phyloP scores from a whole-genome alignment of 129 eudicot species.

The Ambrosia trifida region DNA sequence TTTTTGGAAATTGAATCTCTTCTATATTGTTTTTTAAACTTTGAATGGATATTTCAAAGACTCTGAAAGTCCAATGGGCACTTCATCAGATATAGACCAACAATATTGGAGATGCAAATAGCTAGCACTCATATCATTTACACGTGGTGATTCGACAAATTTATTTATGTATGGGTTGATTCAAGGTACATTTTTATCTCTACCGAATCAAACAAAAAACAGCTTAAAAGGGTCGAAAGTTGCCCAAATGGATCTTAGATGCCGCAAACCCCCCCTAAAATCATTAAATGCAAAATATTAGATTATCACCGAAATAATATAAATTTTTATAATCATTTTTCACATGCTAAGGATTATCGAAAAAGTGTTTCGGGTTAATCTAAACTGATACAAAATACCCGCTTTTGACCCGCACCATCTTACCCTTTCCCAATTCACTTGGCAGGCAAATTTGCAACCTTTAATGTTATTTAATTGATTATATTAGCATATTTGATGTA shows the following conservation, averaged over 20 bases:
- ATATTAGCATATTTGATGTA: constrained; percentile 23
- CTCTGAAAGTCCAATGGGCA: not conserved
- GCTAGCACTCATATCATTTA: not conserved
- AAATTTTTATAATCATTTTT: not conserved
- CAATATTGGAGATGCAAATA: not conserved
- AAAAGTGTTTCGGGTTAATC: not conserved
- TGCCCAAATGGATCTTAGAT: not conserved
- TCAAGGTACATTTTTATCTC: not conserved
- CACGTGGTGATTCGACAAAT: not conserved
- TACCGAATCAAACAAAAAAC: not conserved
- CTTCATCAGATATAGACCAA: not conserved
- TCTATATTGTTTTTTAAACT: not conserved
- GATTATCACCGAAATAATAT: not conserved
- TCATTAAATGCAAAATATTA: not conserved
- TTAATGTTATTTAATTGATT: not conserved
- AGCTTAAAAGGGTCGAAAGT: not conserved
- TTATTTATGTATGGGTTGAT: not conserved
- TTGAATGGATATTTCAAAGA: not conserved
- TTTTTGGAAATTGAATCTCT: no score
- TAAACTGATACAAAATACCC: not conserved
- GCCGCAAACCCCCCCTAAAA: not conserved
- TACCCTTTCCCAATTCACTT: no score
- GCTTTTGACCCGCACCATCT: not conserved
- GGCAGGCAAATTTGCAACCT: not conserved
- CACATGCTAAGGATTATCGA: not conserved